Conservation (phyloP, 1,139 yeast species). For the Arxiozyma telluris region DNA sequence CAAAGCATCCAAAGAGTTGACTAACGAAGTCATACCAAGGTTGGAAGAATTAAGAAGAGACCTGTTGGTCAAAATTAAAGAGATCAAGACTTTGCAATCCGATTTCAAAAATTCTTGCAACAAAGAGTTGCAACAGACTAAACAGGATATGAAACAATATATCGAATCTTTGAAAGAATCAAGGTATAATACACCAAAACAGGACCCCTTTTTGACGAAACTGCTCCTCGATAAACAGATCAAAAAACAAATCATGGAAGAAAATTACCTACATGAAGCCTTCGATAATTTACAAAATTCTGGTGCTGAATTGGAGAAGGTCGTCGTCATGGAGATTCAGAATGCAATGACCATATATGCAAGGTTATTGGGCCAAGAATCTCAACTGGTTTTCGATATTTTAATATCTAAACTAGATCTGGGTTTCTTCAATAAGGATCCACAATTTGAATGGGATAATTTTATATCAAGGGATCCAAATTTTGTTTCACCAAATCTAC, state of each 20-base stretch:
- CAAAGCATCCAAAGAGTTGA: constrained; percentile 63
- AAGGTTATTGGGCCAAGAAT: constrained; percentile 56
- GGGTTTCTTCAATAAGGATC: constrained; percentile 71
- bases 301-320: constrained; percentile 81
- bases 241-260: constrained; percentile 69
- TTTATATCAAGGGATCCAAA: constrained; percentile 67
- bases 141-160: constrained; percentile 42
- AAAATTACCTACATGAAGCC: constrained; percentile 80
- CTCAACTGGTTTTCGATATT: constrained; percentile 55
- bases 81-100: constrained; percentile 68
- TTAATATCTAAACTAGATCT: constrained; percentile 58
- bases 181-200: constrained; percentile 31
- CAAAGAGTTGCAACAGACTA: constrained; percentile 61
- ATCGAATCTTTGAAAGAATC: constrained; percentile 39
- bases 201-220: constrained; percentile 79
- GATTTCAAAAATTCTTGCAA: constrained; percentile 74
- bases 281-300: constrained; percentile 78
- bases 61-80: constrained; percentile 73
- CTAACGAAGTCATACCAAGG: constrained; percentile 63
- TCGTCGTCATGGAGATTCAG: constrained; percentile 79
- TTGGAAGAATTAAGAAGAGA: constrained; percentile 80
- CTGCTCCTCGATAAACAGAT: constrained; percentile 66
- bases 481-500: constrained; percentile 67
- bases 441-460: constrained; percentile 82
- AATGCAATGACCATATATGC: constrained; percentile 69